Conservation (phyloP, 495 filamentous ascomycete genomes). For the Aspergillus carlsbadensis region DNA sequence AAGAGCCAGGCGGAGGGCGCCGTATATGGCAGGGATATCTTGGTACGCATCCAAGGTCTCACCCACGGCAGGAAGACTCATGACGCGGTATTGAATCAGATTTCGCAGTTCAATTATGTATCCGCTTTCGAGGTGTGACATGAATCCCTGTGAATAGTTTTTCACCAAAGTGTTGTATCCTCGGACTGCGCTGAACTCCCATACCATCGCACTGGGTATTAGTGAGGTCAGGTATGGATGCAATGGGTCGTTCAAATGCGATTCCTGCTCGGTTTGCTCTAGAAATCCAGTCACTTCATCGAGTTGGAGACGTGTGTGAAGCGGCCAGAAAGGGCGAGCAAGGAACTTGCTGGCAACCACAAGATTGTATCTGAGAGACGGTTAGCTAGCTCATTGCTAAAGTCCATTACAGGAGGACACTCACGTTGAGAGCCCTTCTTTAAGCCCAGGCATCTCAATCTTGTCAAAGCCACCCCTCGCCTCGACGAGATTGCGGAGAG, state of each 20-base stretch:
- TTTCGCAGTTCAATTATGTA: neutral
- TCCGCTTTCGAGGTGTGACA: neutral
- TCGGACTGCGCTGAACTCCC: neutral
- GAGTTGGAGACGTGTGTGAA: neutral
- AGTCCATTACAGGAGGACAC: neutral
- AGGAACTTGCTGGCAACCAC: constrained; percentile 1
- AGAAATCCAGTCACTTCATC: neutral
- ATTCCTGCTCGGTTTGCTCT: neutral
- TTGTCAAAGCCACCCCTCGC: constrained; percentile 1
- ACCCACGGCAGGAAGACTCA: neutral
- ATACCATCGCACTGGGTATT: neutral
- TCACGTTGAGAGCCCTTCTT: neutral
- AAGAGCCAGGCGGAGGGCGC: neutral
- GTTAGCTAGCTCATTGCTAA: neutral
- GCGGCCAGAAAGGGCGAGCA: neutral
- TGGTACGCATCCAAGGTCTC: neutral
- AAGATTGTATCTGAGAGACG: neutral
- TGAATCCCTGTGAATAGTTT: neutral
- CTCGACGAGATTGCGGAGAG: neutral
- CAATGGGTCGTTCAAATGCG: neutral
- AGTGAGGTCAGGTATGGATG: neutral
- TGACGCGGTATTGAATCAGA: neutral
- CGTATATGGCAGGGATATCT: neutral
- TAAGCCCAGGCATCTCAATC: constrained; percentile 1
- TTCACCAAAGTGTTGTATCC: neutral